phyloP scores from a whole-genome alignment of 192 early-diverging fungal genomes.

The Coemansia sp. region DNA sequence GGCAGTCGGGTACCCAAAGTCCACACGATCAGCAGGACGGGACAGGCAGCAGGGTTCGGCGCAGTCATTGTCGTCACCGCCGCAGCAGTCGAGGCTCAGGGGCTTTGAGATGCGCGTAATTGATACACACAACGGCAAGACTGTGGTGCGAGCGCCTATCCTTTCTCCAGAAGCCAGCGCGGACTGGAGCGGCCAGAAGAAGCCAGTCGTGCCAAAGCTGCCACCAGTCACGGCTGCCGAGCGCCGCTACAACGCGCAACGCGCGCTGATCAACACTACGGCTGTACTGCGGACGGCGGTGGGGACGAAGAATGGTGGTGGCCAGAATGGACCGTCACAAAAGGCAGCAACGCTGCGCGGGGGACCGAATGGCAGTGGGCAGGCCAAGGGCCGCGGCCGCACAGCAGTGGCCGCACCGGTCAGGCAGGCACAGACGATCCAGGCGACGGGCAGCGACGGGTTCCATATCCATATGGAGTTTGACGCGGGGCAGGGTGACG shows the following conservation, averaged over 20 bases:
- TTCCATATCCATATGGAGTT: slow-evolving; percentile 37
- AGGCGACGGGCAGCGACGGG: background rate
- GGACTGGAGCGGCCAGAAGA: background rate
- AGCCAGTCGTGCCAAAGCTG: slow-evolving; percentile 9
- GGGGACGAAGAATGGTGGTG: background rate
- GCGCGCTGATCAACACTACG: slow-evolving; percentile 34
- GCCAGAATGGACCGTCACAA: background rate
- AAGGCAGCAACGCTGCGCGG: slow-evolving; percentile 7
- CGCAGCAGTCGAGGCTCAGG: slow-evolving; percentile 22
- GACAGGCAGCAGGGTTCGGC: background rate
- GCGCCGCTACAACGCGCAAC: slow-evolving; percentile 38
- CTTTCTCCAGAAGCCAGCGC: slow-evolving; percentile 3
- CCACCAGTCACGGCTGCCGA: slow-evolving; percentile 37
- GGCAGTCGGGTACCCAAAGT: slow-evolving; percentile 29
- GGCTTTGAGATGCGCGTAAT: slow-evolving; percentile 42
- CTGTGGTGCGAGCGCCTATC: slow-evolving; percentile 29
- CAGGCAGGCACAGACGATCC: background rate
- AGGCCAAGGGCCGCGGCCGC: slow-evolving; percentile 2
- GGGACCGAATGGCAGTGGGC: background rate
- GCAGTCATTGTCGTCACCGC: background rate
- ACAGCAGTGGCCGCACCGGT: background rate
- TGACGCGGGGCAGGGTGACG: background rate
- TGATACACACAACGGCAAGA: slow-evolving; percentile 32
- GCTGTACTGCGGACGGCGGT: slow-evolving; percentile 16
- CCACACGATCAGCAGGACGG: slow-evolving; percentile 11